phyloP scores from a whole-genome alignment of 352 stramenopile genomes.

The Globisporangium nodosum region DNA sequence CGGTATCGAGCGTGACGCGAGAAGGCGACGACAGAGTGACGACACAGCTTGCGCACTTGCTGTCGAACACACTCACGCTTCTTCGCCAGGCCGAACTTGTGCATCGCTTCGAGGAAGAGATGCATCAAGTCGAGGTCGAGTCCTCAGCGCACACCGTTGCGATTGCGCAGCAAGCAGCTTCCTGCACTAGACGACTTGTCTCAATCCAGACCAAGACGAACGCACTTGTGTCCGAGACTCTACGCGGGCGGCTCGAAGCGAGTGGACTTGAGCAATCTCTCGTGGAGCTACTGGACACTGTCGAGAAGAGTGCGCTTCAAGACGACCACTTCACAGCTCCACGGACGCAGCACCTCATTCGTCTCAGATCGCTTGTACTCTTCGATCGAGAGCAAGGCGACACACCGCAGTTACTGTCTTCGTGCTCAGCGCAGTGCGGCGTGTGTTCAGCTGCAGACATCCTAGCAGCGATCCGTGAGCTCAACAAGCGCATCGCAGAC shows the following conservation, averaged over 20 bases:
- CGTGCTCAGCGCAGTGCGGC: neutral
- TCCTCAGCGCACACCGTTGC: neutral
- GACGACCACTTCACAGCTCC: neutral
- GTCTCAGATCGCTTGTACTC: neutral
- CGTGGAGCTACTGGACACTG: neutral
- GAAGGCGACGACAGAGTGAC: neutral
- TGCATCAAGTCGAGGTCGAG: neutral
- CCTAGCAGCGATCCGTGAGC: neutral
- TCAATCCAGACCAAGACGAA: neutral
- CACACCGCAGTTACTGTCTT: neutral
- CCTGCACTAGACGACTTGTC: neutral
- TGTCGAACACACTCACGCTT: slow-evolving; percentile 1
- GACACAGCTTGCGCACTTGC: slow-evolving; percentile 1
- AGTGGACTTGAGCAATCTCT: neutral
- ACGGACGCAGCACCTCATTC: too few species aligned
- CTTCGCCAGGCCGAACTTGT: neutral
- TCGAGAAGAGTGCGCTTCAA: neutral
- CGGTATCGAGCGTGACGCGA: too few species aligned
- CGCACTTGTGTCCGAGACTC: neutral
- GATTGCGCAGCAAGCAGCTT: neutral
- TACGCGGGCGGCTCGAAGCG: neutral
- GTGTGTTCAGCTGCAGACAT: neutral
- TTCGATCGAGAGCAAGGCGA: neutral
- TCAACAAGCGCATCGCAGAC: neutral
- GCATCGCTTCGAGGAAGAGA: neutral